phyloP scores from a whole-genome alignment of 2,329 filamentous ascomycete genomes.

The Fusarium dimerum region DNA sequence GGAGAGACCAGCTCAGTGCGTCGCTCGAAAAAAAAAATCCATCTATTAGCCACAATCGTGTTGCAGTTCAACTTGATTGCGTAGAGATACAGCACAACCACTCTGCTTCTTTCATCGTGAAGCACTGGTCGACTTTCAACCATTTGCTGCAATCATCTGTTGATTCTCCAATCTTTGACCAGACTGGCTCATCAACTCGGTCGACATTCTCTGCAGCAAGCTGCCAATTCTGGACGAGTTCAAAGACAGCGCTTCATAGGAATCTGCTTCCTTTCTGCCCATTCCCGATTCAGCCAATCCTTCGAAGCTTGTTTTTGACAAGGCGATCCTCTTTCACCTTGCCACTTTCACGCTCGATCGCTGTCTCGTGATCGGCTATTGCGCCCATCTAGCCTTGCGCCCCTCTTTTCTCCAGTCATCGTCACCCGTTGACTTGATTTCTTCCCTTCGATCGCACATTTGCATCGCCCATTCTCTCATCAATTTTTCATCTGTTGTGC shows the following conservation, averaged over 20 bases:
- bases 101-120: too few species aligned
- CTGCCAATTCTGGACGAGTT: too few species aligned
- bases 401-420: conserved; percentile 6
- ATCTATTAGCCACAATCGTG: too few species aligned
- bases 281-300: conserved; percentile 2
- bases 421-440: conserved; percentile 10
- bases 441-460: conserved; percentile 16
- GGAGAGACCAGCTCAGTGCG: background rate
- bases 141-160: too few species aligned
- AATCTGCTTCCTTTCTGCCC: conserved; percentile 17
- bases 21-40: too few species aligned
- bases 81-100: too few species aligned
- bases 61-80: too few species aligned
- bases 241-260: conserved; percentile 15
- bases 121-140: too few species aligned
- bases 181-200: too few species aligned
- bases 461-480: conserved; percentile 28
- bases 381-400: conserved; percentile 4
- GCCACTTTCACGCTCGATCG: conserved; percentile 3
- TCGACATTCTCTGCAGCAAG: too few species aligned
- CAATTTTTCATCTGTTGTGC: conserved; percentile 13
- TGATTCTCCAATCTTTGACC: too few species aligned
- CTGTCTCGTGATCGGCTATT: conserved; percentile 7
- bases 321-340: conserved; percentile 6
- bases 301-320: conserved; percentile 3